Evolutionary conservation across 1,139 yeast species (phyloP), one percentile per base, ranked within the genome.

Genomic region (Candida sanyaensis): DNA sequence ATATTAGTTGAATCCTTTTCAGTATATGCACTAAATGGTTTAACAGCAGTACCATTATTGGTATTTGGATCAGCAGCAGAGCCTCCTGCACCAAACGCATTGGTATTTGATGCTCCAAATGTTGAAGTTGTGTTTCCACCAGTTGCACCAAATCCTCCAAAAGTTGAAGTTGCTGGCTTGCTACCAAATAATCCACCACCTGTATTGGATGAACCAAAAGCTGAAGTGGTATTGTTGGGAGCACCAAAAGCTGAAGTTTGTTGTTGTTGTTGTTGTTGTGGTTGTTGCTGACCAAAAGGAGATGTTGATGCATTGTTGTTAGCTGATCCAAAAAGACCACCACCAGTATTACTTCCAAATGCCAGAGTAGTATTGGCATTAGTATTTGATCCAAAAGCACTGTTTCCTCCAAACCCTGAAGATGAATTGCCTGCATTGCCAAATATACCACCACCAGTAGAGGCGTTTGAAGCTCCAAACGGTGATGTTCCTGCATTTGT

Each of bases 1-100:
- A 78, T 73, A 42, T 83, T 73, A 3, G 81, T 72, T 17, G 83
- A 68, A 59, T 93, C 99, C 62, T 88, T 88, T 63, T 93, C 98
- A 37, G 75, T 72, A 52, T 66, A 75, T 1, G 88, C 77, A 33
- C 82, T 73, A 60, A 81, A 86, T 4, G 96, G 90, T 58, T 81
- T 82, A 45, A 79, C 69, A 0, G 85, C 82, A 1, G 97, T 88
- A 31, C 97, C 97, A 55, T 82, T 83, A 57, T 77, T 78, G 37
- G 62, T 64, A 45, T 61, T 65, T 21, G 77, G 68, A 44, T 65
- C 73, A 37, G 70, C 60, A 9, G 71, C 71, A 4, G 74, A 62
- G 29, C 61, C 54, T 6, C 54, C 58, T 17, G 21, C 21, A 4
- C 65, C 64, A 47, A 58, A 58, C 13, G 64, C 60, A 34, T 55